phyloP scores from a whole-genome alignment of 306 rosid species.

The Quercus alba region DNA sequence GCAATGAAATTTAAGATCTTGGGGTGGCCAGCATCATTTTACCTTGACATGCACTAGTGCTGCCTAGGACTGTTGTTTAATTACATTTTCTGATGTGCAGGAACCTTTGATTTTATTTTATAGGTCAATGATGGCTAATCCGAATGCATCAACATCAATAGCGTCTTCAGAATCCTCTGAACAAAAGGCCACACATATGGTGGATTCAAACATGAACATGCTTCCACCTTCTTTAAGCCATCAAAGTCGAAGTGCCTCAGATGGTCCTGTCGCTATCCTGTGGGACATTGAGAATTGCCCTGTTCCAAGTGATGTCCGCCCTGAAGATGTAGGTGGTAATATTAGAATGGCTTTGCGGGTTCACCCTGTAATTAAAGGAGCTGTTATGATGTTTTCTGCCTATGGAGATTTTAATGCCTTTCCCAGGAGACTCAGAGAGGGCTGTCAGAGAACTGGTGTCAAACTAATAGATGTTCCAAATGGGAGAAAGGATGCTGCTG shows the following conservation, averaged over 20 bases:
- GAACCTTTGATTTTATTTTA: constrained; percentile 28
- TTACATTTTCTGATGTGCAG: constrained; percentile 31
- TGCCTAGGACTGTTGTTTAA: not conserved
- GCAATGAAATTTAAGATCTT: not conserved
- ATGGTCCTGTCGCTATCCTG: constrained; percentile 84
- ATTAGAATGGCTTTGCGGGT: constrained; percentile 93
- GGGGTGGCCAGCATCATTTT: not conserved
- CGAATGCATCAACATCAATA: constrained; percentile 31
- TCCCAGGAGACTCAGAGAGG: constrained; percentile 89
- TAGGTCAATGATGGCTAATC: constrained; percentile 43
- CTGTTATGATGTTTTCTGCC: constrained; percentile 79
- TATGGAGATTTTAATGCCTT: constrained; percentile 94
- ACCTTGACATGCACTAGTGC: not conserved
- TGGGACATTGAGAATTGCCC: constrained; percentile 99
- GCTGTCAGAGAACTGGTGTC: constrained; percentile 98
- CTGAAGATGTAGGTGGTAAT: constrained; percentile 92
- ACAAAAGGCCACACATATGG: constrained; percentile 46
- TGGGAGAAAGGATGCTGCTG: constrained; percentile 98
- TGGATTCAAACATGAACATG: constrained; percentile 49
- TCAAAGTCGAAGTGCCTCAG: constrained; percentile 43
- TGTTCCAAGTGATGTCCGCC: constrained; percentile 91
- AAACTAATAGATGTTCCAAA: constrained; percentile 93
- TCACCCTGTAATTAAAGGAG: constrained; percentile 87
- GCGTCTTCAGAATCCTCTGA: constrained; percentile 44
- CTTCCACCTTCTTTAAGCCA: constrained; percentile 50